phyloP scores from a whole-genome alignment of 2,329 filamentous ascomycete species.

The Clonostachys solani region DNA sequence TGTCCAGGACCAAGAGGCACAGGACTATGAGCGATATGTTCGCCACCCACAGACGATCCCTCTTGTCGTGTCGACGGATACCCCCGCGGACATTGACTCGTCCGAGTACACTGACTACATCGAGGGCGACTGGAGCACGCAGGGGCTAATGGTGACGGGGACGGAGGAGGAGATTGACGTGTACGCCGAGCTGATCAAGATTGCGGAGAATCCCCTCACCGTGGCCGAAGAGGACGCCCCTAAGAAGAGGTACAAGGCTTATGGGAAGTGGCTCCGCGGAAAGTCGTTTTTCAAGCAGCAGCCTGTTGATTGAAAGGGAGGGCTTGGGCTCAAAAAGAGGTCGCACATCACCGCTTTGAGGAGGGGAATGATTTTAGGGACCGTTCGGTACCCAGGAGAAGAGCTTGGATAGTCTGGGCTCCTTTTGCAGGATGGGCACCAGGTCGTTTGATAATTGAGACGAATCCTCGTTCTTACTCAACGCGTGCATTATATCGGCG shows the following conservation, averaged over 20 bases:
- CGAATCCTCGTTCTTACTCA: not conserved
- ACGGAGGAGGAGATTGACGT: constrained; percentile 39
- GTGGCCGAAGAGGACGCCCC: constrained; percentile 80
- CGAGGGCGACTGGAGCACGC: constrained; percentile 60
- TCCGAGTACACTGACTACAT: constrained; percentile 80
- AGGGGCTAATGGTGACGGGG: constrained; percentile 50
- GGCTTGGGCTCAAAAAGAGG: not conserved
- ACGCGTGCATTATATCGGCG: constrained; percentile 24
- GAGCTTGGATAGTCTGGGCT: not conserved
- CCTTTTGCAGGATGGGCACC: not conserved
- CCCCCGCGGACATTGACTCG: constrained; percentile 52
- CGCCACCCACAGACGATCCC: constrained; percentile 85
- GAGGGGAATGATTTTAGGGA: no score
- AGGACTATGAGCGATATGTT: constrained; percentile 87
- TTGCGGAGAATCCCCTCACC: constrained; percentile 79
- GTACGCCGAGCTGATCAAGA: constrained; percentile 72
- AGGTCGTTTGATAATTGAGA: not conserved
- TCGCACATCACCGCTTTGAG: no score
- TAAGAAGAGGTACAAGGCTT: constrained; percentile 97
- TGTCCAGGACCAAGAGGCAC: constrained; percentile 70
- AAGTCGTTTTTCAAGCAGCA: constrained; percentile 97
- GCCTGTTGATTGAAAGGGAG: constrained; percentile 46
- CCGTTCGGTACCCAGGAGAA: not conserved
- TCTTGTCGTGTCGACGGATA: constrained; percentile 69
- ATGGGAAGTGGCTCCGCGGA: constrained; percentile 88